phyloP scores from a whole-genome alignment of 306 rosid species.

The Citrullus colocynthis region DNA sequence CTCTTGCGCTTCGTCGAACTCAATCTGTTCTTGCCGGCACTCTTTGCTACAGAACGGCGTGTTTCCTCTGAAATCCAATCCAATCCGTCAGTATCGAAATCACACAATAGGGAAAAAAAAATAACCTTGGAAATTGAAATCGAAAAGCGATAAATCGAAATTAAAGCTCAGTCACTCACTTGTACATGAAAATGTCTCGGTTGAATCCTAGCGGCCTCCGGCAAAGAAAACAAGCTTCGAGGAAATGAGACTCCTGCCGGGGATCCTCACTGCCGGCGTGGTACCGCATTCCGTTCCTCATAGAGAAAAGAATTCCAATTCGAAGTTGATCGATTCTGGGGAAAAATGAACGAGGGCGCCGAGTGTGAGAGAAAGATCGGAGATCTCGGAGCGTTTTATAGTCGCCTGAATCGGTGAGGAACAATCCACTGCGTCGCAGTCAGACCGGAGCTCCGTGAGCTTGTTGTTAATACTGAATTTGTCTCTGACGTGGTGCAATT shows the following conservation, averaged over 20 bases:
- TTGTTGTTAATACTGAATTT: not conserved
- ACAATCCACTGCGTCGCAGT: not conserved
- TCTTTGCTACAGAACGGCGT: constrained; percentile 93
- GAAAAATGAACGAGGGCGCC: not conserved
- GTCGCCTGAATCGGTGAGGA: constrained; percentile 2
- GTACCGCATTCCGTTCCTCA: constrained; percentile 40
- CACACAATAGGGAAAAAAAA: not conserved
- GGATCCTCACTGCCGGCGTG: constrained; percentile 29
- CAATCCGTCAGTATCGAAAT: not conserved
- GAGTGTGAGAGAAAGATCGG: not conserved
- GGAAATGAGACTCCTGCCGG: constrained; percentile 53
- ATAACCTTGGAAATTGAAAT: not conserved
- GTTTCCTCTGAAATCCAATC: constrained; percentile 49
- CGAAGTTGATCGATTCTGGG: not conserved
- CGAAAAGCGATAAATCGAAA: not conserved
- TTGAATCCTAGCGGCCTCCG: constrained; percentile 55
- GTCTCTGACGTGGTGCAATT: not conserved
- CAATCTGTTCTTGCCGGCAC: constrained; percentile 79
- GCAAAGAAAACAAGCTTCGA: constrained; percentile 78
- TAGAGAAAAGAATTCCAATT: not conserved
- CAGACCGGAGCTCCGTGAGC: not conserved
- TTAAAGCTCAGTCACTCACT: not conserved
- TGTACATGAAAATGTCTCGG: constrained; percentile 81
- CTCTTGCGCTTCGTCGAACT: constrained; percentile 63
- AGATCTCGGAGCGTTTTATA: not conserved